These are phyloP conservation scores for Dionaea muscipula DNA, from an alignment of 179 eudicot genomes.

Conservation along the genomic window DNA sequence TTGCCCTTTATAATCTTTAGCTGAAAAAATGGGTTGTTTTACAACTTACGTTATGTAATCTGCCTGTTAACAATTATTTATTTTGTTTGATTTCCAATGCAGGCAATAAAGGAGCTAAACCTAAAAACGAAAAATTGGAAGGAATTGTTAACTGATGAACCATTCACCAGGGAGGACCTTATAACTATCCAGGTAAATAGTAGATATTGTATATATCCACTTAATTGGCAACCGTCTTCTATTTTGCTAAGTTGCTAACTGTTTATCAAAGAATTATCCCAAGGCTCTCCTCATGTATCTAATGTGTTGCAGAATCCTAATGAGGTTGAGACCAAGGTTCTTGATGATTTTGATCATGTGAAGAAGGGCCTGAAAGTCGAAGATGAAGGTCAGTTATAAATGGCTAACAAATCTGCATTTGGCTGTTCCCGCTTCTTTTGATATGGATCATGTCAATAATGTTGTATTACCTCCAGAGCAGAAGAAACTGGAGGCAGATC, in stretches of 20 bases:
- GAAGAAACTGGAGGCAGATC: constrained; percentile 67
- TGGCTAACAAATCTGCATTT: neutral
- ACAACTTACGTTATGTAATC: no score
- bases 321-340: constrained; percentile 64
- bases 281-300: constrained; percentile 2
- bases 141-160: constrained; percentile 92
- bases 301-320: constrained; percentile 63
- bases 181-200: constrained; percentile 74
- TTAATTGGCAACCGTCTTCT: no score
- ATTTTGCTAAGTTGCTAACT: no score
- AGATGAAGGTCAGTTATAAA: constrained; percentile 61
- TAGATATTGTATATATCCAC: no score
- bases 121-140: constrained; percentile 94
- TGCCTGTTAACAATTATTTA: neutral
- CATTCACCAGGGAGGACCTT: constrained; percentile 67
- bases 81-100: constrained; percentile 7
- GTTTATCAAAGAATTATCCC: neutral
- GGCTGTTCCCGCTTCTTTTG: constrained; percentile 1
- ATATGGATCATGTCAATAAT: constrained; percentile 2
- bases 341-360: constrained; percentile 78
- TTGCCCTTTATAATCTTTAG: neutral
- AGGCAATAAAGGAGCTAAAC: constrained; percentile 95
- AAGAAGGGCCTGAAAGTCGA: constrained; percentile 76
- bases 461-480: constrained; percentile 30
- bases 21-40: neutral